Base-by-base conservation (phyloP, 179 eudicot species). In the Kewa caespitosa region DNA sequence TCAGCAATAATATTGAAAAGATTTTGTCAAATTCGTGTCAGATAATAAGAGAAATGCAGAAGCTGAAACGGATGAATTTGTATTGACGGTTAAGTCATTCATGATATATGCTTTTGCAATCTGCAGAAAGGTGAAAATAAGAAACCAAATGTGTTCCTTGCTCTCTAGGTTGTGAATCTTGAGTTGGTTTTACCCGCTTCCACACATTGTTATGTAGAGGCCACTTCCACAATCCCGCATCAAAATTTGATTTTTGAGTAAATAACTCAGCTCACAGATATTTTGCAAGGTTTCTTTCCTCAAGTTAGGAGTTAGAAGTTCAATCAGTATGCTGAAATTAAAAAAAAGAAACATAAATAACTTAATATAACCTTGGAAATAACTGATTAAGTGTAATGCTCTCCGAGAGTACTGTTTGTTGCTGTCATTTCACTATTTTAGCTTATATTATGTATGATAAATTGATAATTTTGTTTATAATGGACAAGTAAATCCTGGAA, bases 1-100 rank as follows among this genome's bases (percentile, higher is more conserved):
- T 78, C 69, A 20, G 81, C 81, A 82, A 78, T 78, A 74, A 78
- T 78, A 74, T 12, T 64, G 30, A 20, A 52, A 52, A 52, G 52
- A 76, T 67, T 76, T 68, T 66, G 57, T 68, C 48, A 33, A 70
- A 61, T 52, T 42, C 39, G 28, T 32, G 41, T 32, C 31, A n/a
- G 60, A 41, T 71, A 54, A 59, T 73, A 36, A 48, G 52, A 71
- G n/a, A 7, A 62, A 27, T 31, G 64, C 81, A 52, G 67, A 64
- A 60, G 50, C 67, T 52, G 75, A 66, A 69, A 79, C 69, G 18
- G 30, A 28, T 42, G 63, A 55, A 46, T 42, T 74, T 74, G 70
- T 74, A 82, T 57, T n/a, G 70, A 67, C 55, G 17, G n/a, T 48
- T 52, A 31, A 64, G 65, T 55, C 72, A 69, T 70, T 75, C 43